These are phyloP conservation scores for Lophiotrema nucula DNA, from an alignment of 495 filamentous ascomycete species.

Conservation along the genomic window DNA sequence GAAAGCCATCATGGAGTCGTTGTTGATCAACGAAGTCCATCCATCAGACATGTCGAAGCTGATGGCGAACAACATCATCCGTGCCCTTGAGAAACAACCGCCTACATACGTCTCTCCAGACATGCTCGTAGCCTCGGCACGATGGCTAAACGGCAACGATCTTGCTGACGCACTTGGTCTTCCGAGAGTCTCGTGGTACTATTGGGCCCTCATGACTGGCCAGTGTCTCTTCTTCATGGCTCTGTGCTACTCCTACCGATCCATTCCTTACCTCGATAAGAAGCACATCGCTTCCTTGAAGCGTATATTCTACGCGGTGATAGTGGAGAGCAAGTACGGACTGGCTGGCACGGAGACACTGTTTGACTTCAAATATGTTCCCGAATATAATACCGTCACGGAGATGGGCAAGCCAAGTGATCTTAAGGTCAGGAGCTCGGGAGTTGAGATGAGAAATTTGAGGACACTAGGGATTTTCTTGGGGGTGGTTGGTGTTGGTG, in stretches of 20 bases:
- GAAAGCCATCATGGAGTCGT: slow-evolving; percentile 62
- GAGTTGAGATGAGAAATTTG: slow-evolving; percentile 43
- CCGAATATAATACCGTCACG: slow-evolving; percentile 48
- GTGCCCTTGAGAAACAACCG: slow-evolving; percentile 58
- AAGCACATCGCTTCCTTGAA: slow-evolving; percentile 56
- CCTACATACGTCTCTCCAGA: slow-evolving; percentile 57
- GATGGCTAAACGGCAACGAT: slow-evolving; percentile 67
- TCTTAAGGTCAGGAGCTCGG: slow-evolving; percentile 22
- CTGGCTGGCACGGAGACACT: slow-evolving; percentile 51
- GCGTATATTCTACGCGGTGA: slow-evolving; percentile 51
- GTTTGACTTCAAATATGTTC: slow-evolving; percentile 68
- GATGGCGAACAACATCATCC: slow-evolving; percentile 73
- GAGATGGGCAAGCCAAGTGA: slow-evolving; percentile 40
- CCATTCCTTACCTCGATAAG: slow-evolving; percentile 58
- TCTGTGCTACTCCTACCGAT: slow-evolving; percentile 54
- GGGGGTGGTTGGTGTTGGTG: slow-evolving; percentile 34
- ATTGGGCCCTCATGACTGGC: slow-evolving; percentile 60
- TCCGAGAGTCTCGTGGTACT: slow-evolving; percentile 54
- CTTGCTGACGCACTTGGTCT: slow-evolving; percentile 62
- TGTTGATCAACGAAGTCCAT: slow-evolving; percentile 61
- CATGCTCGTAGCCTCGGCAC: slow-evolving; percentile 64
- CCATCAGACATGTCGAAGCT: slow-evolving; percentile 60
- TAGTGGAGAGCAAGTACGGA: slow-evolving; percentile 56
- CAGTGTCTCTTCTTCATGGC: slow-evolving; percentile 66
- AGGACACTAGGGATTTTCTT: slow-evolving; percentile 36